Conservation (phyloP, 805 yeast species). For the Candida silvicultrix region DNA sequence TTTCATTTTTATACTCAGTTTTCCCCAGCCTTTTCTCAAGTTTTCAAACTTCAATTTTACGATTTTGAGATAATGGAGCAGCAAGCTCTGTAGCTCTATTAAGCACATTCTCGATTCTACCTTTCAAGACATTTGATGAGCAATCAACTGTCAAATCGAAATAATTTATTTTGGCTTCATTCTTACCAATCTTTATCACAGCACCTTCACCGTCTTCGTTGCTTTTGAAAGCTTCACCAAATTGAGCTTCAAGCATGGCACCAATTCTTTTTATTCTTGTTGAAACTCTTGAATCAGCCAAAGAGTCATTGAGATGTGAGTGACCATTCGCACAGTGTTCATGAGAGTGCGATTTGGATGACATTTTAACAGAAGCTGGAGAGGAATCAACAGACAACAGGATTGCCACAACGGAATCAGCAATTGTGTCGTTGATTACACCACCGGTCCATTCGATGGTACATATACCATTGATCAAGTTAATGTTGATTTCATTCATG, state of each 20-base stretch:
- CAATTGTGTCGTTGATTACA: conserved; percentile 83
- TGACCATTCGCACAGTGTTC: conserved; percentile 13
- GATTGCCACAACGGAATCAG: conserved; percentile 90
- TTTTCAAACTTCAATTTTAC: conserved; percentile 4
- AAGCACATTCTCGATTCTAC: conserved; percentile 76
- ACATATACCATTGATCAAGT: conserved; percentile 41
- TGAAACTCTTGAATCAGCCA: conserved; percentile 28
- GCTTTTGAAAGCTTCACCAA: conserved; percentile 66
- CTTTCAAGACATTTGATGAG: conserved; percentile 66
- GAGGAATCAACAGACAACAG: conserved; percentile 88
- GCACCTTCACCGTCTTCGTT: conserved; percentile 42
- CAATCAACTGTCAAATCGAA: conserved; percentile 63
- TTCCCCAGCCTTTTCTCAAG: background rate
- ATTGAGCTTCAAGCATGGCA: conserved; percentile 70
- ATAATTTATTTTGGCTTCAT: conserved; percentile 65
- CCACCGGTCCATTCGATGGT: conserved; percentile 90
- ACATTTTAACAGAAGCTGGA: conserved; percentile 88
- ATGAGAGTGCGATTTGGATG: conserved; percentile 55
- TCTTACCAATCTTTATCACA: conserved; percentile 63
- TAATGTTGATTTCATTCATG: conserved; percentile 59
- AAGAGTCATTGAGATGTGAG: conserved; percentile 20
- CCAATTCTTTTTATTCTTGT: conserved; percentile 49
- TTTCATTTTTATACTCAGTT: background rate
- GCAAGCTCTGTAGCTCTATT: conserved; percentile 73
- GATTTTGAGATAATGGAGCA: conserved; percentile 64